Evolutionary conservation across 2,329 filamentous ascomycete species (phyloP).

Genomic region (Fusarium citri): DNA sequence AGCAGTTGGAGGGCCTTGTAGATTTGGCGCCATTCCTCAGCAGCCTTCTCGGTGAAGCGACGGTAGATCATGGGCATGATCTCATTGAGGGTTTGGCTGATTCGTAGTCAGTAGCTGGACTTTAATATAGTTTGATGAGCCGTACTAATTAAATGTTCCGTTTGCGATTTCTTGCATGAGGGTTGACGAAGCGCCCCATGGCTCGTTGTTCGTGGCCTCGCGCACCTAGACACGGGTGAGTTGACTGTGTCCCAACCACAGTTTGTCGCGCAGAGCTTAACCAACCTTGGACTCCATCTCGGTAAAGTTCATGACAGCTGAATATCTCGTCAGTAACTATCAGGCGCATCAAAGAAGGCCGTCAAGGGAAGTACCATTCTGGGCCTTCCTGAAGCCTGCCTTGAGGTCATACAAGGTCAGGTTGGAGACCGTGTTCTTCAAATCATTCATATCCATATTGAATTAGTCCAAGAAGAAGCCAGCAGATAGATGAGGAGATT

Average conservation of each 20-base stretch:
- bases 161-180: constrained; percentile 98
- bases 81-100: constrained; percentile 93
- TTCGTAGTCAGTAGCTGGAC: constrained; percentile 32
- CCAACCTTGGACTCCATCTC: constrained; percentile 83
- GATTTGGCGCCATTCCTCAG: constrained; percentile 99
- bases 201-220: constrained; percentile 99
- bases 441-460: constrained; percentile 84
- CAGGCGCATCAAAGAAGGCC: constrained; percentile 16
- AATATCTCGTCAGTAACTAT: constrained; percentile 47
- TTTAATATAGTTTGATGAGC: constrained; percentile 29
- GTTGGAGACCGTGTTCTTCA: constrained; percentile 90
- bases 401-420: constrained; percentile 95
- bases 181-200: constrained; percentile 88
- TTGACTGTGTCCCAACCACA: constrained; percentile 11
- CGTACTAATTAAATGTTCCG: constrained; percentile 97
- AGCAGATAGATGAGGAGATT: constrained; percentile 1
- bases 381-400: constrained; percentile 92
- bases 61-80: constrained; percentile 99
- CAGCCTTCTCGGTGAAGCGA: constrained; percentile 96
- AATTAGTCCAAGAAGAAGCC: constrained; percentile 33
- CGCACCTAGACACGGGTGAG: constrained; percentile 72
- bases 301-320: constrained; percentile 97
- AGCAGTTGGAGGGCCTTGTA: constrained; percentile 98
- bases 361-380: constrained; percentile 78
- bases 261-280: constrained; percentile 20